These are phyloP conservation scores for Cystobasidium sp. DNA, from an alignment of 1,284 basidiomycete genomes.

Conservation along the genomic window DNA sequence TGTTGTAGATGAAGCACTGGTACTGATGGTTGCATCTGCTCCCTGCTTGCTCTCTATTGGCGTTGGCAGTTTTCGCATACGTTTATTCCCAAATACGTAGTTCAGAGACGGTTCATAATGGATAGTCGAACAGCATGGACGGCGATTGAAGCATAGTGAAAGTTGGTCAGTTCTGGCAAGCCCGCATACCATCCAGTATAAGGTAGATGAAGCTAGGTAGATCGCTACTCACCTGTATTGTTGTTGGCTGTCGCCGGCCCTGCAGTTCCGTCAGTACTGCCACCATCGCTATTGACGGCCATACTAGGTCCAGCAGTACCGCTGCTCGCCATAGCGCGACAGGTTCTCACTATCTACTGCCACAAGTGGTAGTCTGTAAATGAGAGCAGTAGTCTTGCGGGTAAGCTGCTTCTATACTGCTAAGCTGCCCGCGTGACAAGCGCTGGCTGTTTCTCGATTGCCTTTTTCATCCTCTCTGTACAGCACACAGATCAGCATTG, in stretches of 20 bases:
- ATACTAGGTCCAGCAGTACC: background rate
- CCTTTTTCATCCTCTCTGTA: background rate
- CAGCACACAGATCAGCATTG: background rate
- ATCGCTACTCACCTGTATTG: background rate
- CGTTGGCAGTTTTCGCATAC: background rate
- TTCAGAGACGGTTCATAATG: too few relatives aligned
- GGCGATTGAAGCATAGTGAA: too few relatives aligned
- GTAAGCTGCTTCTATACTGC: slow-evolving; percentile 1
- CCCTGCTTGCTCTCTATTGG: background rate
- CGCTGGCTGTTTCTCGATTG: background rate
- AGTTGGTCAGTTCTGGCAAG: too few relatives aligned
- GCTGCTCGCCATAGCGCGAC: background rate
- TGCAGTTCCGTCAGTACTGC: background rate
- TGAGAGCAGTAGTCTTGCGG: background rate
- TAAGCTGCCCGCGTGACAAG: background rate
- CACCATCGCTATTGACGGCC: background rate
- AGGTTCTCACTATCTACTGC: background rate
- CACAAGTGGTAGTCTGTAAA: background rate
- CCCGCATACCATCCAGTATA: too few relatives aligned
- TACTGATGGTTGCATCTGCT: background rate
- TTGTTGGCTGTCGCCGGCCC: background rate
- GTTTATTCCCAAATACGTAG: too few relatives aligned
- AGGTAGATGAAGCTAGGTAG: too few relatives aligned
- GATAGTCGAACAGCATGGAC: too few relatives aligned
- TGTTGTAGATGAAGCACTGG: background rate